These are phyloP conservation scores for Pythium aristosporum DNA, from an alignment of 352 stramenopile genomes.

Conservation along the genomic window DNA sequence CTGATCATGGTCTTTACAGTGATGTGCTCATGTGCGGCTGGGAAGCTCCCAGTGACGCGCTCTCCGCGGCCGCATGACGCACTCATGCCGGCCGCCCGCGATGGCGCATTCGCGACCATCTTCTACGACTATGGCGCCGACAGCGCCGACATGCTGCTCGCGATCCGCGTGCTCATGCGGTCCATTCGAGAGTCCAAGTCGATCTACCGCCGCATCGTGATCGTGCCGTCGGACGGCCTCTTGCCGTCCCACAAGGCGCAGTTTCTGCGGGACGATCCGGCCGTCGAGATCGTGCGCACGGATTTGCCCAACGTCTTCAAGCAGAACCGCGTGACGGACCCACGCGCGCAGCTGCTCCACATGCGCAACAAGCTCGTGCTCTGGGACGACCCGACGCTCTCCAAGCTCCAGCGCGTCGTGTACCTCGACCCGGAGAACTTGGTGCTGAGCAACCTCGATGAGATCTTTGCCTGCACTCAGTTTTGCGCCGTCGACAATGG, in stretches of 20 bases:
- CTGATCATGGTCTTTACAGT: constrained; percentile 5
- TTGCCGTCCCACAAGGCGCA: constrained; percentile 31
- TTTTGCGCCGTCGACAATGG: constrained; percentile 84
- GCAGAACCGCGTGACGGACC: constrained; percentile 55
- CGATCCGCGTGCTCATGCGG: constrained; percentile 66
- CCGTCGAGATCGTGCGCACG: constrained; percentile 62
- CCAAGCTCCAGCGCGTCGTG: constrained; percentile 62
- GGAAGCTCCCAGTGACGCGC: constrained; percentile 18
- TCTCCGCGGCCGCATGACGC: not conserved
- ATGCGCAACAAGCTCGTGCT: constrained; percentile 84
- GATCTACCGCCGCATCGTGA: constrained; percentile 66
- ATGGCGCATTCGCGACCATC: constrained; percentile 66
- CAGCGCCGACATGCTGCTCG: constrained; percentile 58
- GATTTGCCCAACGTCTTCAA: constrained; percentile 72
- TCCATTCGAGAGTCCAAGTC: constrained; percentile 68
- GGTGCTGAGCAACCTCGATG: constrained; percentile 74
- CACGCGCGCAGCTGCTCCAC: constrained; percentile 70
- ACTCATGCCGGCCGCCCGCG: constrained; percentile 16
- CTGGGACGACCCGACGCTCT: constrained; percentile 73
- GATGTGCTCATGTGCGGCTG: constrained; percentile 12
- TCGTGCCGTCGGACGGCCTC: constrained; percentile 69
- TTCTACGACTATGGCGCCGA: constrained; percentile 67
- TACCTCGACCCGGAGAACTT: constrained; percentile 83
- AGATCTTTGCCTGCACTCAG: constrained; percentile 77
- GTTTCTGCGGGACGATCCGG: constrained; percentile 55